A percentile compares a stretch with the other conserved stretches of the same genome.
These are phyloP conservation scores for Chrysoporthe deuterocubensis DNA, from an alignment of 2,329 filamentous ascomycete genomes.

Conservation along the genomic window DNA sequence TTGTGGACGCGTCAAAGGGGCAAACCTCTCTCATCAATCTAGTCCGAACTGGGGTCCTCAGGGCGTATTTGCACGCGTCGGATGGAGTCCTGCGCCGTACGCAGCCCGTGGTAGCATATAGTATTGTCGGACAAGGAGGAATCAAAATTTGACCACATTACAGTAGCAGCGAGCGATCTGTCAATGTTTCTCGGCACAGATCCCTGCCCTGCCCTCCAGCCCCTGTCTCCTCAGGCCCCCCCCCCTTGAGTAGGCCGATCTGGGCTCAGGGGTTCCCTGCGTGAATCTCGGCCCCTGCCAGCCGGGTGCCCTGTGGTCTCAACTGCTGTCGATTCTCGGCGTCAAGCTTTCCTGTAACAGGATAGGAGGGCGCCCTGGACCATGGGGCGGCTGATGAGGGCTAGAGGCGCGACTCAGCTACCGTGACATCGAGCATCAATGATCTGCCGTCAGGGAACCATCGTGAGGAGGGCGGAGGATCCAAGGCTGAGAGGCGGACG, in stretches of 20 bases:
- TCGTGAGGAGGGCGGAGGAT: too few relatives aligned
- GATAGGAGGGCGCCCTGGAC: too few relatives aligned
- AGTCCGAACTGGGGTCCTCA: not conserved
- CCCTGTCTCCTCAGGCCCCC: not conserved
- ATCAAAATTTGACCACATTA: not conserved
- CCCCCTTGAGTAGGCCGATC: not conserved
- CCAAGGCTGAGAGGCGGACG: too few relatives aligned
- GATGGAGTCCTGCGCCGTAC: not conserved
- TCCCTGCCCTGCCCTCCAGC: conserved; percentile 18
- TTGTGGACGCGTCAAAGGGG: not conserved
- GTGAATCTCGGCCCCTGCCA: not conserved
- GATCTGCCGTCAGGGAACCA: too few relatives aligned
- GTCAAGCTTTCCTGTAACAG: too few relatives aligned
- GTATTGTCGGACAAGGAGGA: too few relatives aligned
- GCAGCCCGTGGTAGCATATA: too few relatives aligned
- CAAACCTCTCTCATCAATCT: not conserved
- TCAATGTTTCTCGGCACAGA: conserved; percentile 15
- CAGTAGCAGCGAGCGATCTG: not conserved
- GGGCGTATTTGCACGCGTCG: not conserved
- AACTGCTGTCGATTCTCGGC: too few relatives aligned
- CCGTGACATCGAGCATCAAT: too few relatives aligned
- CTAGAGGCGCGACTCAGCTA: too few relatives aligned
- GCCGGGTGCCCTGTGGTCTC: not conserved
- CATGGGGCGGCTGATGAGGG: too few relatives aligned
- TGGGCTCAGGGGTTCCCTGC: not conserved